phyloP scores from a whole-genome alignment of 345 rosid species.

The Murraya koenigii region DNA sequence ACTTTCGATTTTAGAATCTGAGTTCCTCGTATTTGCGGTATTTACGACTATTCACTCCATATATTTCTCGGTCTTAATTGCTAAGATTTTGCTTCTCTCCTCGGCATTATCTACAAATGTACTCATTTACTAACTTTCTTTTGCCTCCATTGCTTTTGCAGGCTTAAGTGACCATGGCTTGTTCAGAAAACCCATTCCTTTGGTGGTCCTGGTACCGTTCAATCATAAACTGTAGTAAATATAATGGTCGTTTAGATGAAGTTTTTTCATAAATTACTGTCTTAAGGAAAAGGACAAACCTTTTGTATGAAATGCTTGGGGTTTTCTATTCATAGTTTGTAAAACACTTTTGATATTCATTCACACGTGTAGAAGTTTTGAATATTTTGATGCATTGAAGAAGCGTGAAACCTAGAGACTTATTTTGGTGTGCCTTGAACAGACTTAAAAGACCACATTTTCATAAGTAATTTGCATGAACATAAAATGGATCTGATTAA shows the following conservation, averaged over 20 bases:
- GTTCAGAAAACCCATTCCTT: constrained; percentile 1
- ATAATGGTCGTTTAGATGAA: constrained; percentile 23
- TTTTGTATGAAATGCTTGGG: constrained; percentile 21
- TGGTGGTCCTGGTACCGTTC: constrained; percentile 8
- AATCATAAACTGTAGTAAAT: constrained; percentile 16
- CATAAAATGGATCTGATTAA: background rate
- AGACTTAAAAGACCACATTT: constrained; percentile 4
- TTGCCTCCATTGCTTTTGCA: constrained; percentile 3
- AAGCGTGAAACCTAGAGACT: background rate
- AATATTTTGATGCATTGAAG: constrained; percentile 3
- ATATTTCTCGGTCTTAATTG: constrained; percentile 1
- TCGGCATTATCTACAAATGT: background rate
- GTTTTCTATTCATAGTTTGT: constrained; percentile 20
- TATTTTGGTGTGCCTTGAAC: background rate
- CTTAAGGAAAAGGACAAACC: constrained; percentile 14
- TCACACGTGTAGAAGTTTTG: background rate
- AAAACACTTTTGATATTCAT: constrained; percentile 14
- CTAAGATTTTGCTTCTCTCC: background rate
- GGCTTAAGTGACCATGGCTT: constrained; percentile 18
- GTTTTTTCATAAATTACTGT: constrained; percentile 12
- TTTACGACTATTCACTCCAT: background rate
- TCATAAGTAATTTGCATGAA: background rate
- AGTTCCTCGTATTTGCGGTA: constrained; percentile 30
- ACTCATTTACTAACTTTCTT: background rate
- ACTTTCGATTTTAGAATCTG: constrained; percentile 1